phyloP scores from a whole-genome alignment of 768 basidiomycete species.

The Serendipita sp. region DNA sequence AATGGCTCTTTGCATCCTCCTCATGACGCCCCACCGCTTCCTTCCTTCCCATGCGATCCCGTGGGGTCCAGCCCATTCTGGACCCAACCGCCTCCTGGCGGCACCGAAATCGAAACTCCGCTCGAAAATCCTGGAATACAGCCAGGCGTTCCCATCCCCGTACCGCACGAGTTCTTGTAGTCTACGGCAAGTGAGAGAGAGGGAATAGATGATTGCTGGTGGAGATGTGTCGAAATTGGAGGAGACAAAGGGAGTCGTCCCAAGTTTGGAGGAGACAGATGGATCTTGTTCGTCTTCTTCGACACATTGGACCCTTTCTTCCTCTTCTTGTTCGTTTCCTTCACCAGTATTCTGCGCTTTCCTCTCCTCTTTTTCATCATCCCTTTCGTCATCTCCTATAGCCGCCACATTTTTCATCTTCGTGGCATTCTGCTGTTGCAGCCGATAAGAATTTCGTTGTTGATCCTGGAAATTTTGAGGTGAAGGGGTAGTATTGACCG shows the following conservation, averaged over 20 bases:
- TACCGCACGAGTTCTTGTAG: background rate
- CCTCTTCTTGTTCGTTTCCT: background rate
- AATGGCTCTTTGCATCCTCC: background rate
- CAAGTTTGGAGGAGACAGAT: background rate
- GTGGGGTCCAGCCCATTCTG: background rate
- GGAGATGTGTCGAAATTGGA: background rate
- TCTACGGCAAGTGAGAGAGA: background rate
- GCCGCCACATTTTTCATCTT: too few species aligned
- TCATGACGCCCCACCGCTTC: background rate
- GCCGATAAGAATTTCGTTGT: background rate
- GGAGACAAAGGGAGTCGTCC: background rate
- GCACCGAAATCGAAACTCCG: conserved; percentile 41
- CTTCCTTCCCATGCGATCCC: background rate
- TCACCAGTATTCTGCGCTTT: too few species aligned
- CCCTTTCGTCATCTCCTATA: too few species aligned
- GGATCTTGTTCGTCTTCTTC: too few species aligned
- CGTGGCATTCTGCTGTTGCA: background rate
- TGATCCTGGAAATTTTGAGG: background rate
- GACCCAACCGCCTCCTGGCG: conserved; percentile 32
- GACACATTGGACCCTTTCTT: background rate
- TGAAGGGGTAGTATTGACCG: background rate
- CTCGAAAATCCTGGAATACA: conserved; percentile 35
- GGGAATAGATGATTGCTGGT: background rate
- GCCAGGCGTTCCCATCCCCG: background rate
- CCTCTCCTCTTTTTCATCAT: too few species aligned